Percentiles rank a stretch among this genome's conserved stretches.
phyloP scores from a whole-genome alignment of 108 stramenopile species.

The Discostella stelligeroides region DNA sequence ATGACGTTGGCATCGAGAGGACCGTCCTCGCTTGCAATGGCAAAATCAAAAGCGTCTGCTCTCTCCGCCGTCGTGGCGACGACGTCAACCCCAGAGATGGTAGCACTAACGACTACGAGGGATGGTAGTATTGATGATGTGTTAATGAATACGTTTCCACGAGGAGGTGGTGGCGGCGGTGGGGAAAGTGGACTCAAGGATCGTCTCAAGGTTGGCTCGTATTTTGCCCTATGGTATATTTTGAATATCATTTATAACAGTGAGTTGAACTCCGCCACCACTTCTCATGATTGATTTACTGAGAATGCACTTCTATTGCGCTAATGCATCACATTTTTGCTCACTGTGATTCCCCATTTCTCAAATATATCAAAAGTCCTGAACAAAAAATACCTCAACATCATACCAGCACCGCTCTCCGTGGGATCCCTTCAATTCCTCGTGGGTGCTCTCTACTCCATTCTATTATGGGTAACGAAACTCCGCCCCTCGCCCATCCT shows the following conservation, averaged over 20 bases:
- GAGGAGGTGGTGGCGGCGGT: conserved; percentile 29
- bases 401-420: conserved; percentile 87
- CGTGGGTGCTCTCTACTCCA: conserved; percentile 62
- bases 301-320: neutral
- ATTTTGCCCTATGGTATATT: conserved; percentile 96
- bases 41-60: conserved; percentile 3
- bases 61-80: neutral
- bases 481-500: no score
- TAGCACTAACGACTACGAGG: neutral
- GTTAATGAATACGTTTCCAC: neutral
- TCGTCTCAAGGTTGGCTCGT: conserved; percentile 70
- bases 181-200: conserved; percentile 3
- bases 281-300: neutral
- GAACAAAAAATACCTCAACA: conserved; percentile 95
- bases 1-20: neutral
- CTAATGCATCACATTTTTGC: conserved; percentile 2
- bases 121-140: neutral
- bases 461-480: conserved; percentile 55
- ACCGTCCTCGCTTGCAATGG: neutral
- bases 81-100: no score
- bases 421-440: conserved; percentile 71
- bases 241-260: conserved; percentile 97
- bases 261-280: conserved; percentile 44
- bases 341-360: conserved; percentile 2
- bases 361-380: conserved; percentile 53